A percentile compares a stretch with the other conserved stretches of the same genome.
Conservation (phyloP, 2,329 filamentous ascomycete species). For the Ascochyta viciae-villosae region DNA sequence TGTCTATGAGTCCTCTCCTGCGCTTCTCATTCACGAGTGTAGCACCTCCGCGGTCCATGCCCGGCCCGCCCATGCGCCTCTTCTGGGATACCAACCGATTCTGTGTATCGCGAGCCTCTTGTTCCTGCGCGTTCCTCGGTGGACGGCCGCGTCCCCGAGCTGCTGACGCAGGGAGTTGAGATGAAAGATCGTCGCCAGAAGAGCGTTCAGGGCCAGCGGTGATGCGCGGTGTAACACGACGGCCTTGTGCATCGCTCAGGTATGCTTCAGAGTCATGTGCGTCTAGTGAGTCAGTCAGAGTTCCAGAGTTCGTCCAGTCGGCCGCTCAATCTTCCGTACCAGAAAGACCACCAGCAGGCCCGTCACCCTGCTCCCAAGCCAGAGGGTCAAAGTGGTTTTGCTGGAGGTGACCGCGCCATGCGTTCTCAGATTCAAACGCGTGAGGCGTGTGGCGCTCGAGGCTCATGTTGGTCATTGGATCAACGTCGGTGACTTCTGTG, state of each 20-base stretch:
- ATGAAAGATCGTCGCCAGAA: slow-evolving; percentile 5
- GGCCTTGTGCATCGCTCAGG: slow-evolving; percentile 56
- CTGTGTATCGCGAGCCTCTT: slow-evolving; percentile 56
- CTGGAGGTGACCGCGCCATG: slow-evolving; percentile 61
- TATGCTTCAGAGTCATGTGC: slow-evolving; percentile 55
- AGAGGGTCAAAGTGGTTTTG: slow-evolving; percentile 60
- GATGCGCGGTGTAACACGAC: slow-evolving; percentile 57
- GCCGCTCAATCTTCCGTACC: slow-evolving; percentile 56
- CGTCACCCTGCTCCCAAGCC: slow-evolving; percentile 67
- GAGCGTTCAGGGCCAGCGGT: slow-evolving; percentile 28
- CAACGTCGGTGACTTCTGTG: slow-evolving; percentile 30
- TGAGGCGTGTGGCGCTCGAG: slow-evolving; percentile 30
- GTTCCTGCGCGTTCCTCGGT: slow-evolving; percentile 42
- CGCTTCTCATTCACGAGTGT: slow-evolving; percentile 61
- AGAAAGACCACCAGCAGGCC: slow-evolving; percentile 61
- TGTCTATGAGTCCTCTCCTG: slow-evolving; percentile 57
- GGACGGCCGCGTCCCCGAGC: slow-evolving; percentile 43
- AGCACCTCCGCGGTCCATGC: slow-evolving; percentile 61
- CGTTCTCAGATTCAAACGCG: slow-evolving; percentile 48
- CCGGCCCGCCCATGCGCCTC: slow-evolving; percentile 57
- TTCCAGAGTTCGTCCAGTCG: slow-evolving; percentile 13
- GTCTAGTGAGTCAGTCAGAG: slow-evolving; percentile 39
- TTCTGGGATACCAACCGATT: slow-evolving; percentile 59
- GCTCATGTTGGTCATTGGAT: slow-evolving; percentile 31
- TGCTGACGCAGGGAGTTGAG: slow-evolving; percentile 29